phyloP scores from a whole-genome alignment of 345 rosid species.

The Eutrema yunnanense region DNA sequence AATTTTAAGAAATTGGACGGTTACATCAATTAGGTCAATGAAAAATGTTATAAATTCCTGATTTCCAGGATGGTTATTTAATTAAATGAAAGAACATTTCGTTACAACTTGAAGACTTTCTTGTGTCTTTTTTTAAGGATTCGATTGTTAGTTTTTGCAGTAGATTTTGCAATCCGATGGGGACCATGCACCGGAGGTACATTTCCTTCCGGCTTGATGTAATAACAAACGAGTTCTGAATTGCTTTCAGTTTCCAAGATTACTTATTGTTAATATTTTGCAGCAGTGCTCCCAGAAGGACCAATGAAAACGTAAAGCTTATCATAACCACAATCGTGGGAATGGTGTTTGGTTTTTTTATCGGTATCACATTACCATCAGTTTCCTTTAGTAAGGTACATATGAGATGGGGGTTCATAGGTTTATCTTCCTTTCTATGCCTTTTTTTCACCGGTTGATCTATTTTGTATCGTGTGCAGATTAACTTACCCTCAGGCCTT shows the following conservation, averaged over 20 bases:
- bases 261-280: constrained; percentile 8
- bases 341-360: constrained; percentile 62
- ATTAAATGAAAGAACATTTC: too few species aligned
- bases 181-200: constrained; percentile 63
- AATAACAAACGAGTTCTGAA: neutral
- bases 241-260: neutral
- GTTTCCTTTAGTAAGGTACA: constrained; percentile 61
- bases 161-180: constrained; percentile 37
- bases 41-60: neutral
- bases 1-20: neutral
- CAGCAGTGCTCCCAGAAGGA: constrained; percentile 59
- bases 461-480: constrained; percentile 44
- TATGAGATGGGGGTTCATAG: neutral
- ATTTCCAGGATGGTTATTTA: too few species aligned
- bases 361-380: constrained; percentile 69
- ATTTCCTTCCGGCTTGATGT: neutral
- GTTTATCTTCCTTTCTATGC: neutral
- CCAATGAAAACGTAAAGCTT: constrained; percentile 51
- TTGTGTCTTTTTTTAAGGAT: too few species aligned
- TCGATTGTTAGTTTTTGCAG: constrained; percentile 14
- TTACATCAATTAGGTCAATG: constrained; percentile 10
- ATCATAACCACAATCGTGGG: constrained; percentile 52
- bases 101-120: too few species aligned
- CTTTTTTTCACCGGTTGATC: constrained; percentile 16
- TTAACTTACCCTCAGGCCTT: constrained; percentile 54